These are phyloP conservation scores for Excoecaria agallocha DNA, from an alignment of 345 rosid species.

Conservation along the genomic window DNA sequence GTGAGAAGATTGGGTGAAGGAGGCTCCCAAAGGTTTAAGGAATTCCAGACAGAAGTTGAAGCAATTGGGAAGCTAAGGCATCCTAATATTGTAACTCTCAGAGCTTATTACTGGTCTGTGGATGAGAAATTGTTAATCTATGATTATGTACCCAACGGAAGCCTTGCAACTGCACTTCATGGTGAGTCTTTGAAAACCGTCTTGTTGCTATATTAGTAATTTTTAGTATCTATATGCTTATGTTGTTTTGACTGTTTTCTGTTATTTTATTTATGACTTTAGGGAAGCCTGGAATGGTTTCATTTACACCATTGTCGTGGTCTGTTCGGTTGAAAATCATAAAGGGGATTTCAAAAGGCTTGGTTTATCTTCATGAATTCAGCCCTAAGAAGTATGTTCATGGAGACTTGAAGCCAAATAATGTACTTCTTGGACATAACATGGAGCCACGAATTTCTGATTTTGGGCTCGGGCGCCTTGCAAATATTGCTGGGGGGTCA, in stretches of 20 bases:
- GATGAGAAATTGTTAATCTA: slow-evolving; percentile 94
- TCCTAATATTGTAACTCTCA: slow-evolving; percentile 75
- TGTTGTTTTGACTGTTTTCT: background rate
- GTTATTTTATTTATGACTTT: slow-evolving; percentile 17
- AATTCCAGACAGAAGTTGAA: slow-evolving; percentile 94
- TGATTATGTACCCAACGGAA: slow-evolving; percentile 77
- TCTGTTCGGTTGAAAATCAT: slow-evolving; percentile 64
- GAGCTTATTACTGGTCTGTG: slow-evolving; percentile 96
- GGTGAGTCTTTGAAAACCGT: slow-evolving; percentile 42
- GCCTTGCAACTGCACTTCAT: slow-evolving; percentile 78
- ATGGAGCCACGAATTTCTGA: slow-evolving; percentile 82
- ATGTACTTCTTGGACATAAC: slow-evolving; percentile 73
- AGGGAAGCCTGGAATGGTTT: slow-evolving; percentile 78
- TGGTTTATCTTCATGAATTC: slow-evolving; percentile 83
- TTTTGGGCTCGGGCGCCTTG: slow-evolving; percentile 86
- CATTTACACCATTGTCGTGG: slow-evolving; percentile 66
- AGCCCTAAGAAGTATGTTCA: slow-evolving; percentile 92
- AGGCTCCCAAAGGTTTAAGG: slow-evolving; percentile 92
- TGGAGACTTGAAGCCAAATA: slow-evolving; percentile 86
- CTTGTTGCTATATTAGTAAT: background rate
- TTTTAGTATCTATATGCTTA: background rate
- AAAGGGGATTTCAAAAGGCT: slow-evolving; percentile 72
- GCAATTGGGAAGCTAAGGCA: slow-evolving; percentile 93
- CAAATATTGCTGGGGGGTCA: slow-evolving; percentile 87
- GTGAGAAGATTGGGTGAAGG: slow-evolving; percentile 96